Percentiles rank a stretch among this genome's conserved stretches.
Evolutionary conservation across 2,329 filamentous ascomycete genomes (phyloP).

Genomic region (Alternaria angustiovoidea): DNA sequence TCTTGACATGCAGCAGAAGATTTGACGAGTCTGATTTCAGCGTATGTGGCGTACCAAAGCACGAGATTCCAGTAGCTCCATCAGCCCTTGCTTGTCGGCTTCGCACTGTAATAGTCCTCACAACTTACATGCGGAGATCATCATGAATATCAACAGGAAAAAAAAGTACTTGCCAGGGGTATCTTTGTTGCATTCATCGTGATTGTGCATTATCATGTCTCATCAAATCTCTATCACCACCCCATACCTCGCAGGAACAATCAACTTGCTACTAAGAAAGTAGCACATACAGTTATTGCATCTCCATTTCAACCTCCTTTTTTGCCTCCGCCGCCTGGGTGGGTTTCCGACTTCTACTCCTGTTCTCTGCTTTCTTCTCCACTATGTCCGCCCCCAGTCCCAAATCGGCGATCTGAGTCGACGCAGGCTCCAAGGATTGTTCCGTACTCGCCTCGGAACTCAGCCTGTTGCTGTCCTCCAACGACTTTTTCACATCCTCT

Average conservation of each 20-base stretch:
- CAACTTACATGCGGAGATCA: too few relatives aligned
- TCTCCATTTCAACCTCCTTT: conserved; percentile 47
- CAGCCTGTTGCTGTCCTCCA: neutral
- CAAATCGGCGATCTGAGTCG: neutral
- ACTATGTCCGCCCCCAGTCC: conserved; percentile 14
- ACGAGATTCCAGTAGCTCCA: too few relatives aligned
- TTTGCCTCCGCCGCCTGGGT: conserved; percentile 31
- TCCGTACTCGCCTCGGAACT: neutral
- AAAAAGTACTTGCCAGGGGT: neutral
- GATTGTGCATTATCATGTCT: neutral
- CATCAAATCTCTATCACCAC: neutral
- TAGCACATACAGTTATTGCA: conserved; percentile 33
- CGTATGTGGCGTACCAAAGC: too few relatives aligned
- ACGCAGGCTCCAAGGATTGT: neutral
- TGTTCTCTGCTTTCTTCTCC: conserved; percentile 20
- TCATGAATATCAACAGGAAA: too few relatives aligned
- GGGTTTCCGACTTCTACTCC: conserved; percentile 25
- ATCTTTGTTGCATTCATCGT: conserved; percentile 14
- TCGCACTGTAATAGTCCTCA: too few relatives aligned
- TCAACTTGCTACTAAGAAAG: neutral
- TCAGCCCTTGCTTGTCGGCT: too few relatives aligned
- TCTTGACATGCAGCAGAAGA: too few relatives aligned
- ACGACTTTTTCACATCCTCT: neutral
- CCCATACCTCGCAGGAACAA: neutral
- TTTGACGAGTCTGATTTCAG: too few relatives aligned